Evolutionary conservation across 208 protist species (phyloP), one percentile per base, ranked within the genome.

Genomic region (Phytomonas serpens): DNA sequence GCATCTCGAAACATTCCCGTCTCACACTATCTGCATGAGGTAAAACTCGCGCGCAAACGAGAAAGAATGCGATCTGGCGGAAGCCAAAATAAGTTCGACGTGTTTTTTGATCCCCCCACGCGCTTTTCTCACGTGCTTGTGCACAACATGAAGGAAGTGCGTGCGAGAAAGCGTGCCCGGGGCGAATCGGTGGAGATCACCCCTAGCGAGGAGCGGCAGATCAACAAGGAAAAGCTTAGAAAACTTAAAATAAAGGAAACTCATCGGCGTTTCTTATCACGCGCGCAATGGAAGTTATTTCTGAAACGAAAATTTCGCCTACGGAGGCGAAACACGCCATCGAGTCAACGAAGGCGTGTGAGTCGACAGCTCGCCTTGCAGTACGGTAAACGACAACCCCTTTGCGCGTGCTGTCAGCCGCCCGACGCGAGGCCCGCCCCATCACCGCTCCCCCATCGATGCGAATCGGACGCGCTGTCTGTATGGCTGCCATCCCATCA

Each of bases 1-100:
- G 79, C 88, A 13, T 91, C 88, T 0, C 72, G 79, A 10, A 93
- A 93, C 65, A 69, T 87, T 5, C 88, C 86, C 0, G 64, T 91
- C 0, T 83, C 78, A n/a, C 77, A 73, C 34, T 78, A 88, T 62
- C 23, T 82, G 67, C 79, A 72, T 16, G 70, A 80, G 64, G 77
- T 69, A 9, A 82, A 81, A 40, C 4, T 40, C 7, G 37, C 37
- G 7, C 3, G 36, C 67, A 30, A 69, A 40, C 37, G 37, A 40
- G 37, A 69, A 73, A 23, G 68, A 23, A 40, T 40, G 1, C 62
- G 68, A 10, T 33, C 68, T 6, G 47, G 68, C 33, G 68, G 67
- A 4, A 19, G 27, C 68, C 6, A 10, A n/a, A 19, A 37, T 7
- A 61, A 3, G 34, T 31, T 51, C 68, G 37, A 40, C 7, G 37